These are phyloP conservation scores for Phanerochaete sordida DNA, from an alignment of 768 basidiomycete genomes.

Conservation along the genomic window DNA sequence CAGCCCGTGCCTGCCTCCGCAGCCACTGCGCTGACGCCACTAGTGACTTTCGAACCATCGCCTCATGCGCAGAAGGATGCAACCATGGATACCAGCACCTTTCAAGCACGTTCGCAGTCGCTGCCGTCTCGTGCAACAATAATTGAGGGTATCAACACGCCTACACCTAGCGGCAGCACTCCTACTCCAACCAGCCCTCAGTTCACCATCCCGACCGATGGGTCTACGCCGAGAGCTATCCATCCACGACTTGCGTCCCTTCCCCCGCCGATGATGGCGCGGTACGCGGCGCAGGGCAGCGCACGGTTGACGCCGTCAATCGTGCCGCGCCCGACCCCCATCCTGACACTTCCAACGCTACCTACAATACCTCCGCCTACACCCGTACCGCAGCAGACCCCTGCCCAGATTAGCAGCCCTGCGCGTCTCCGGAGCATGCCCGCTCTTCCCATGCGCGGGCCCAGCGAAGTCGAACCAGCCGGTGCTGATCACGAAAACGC, in stretches of 20 bases:
- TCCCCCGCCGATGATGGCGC: slow-evolving; percentile 27
- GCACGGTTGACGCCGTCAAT: slow-evolving; percentile 44
- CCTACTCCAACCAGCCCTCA: not conserved
- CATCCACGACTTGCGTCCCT: slow-evolving; percentile 26
- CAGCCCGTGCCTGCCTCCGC: not conserved
- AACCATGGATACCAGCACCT: not conserved
- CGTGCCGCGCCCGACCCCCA: slow-evolving; percentile 40
- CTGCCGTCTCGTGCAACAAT: not conserved
- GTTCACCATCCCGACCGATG: not conserved
- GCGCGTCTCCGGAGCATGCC: slow-evolving; percentile 51
- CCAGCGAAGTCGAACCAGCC: slow-evolving; percentile 30
- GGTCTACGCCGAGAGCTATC: slow-evolving; percentile 4
- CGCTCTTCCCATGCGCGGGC: slow-evolving; percentile 42
- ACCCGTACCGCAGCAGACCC: slow-evolving; percentile 12
- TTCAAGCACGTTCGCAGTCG: not conserved
- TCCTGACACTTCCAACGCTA: slow-evolving; percentile 48
- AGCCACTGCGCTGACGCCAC: not conserved
- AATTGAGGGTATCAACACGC: not conserved
- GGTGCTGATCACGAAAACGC: slow-evolving; percentile 25
- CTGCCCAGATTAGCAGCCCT: slow-evolving; percentile 19
- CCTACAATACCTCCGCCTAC: slow-evolving; percentile 37
- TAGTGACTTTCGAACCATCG: not conserved
- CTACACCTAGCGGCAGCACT: not conserved
- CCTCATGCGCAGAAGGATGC: not conserved
- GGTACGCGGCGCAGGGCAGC: slow-evolving; percentile 32